phyloP scores from a whole-genome alignment of 345 rosid genomes.

The Durio zibethinus region DNA sequence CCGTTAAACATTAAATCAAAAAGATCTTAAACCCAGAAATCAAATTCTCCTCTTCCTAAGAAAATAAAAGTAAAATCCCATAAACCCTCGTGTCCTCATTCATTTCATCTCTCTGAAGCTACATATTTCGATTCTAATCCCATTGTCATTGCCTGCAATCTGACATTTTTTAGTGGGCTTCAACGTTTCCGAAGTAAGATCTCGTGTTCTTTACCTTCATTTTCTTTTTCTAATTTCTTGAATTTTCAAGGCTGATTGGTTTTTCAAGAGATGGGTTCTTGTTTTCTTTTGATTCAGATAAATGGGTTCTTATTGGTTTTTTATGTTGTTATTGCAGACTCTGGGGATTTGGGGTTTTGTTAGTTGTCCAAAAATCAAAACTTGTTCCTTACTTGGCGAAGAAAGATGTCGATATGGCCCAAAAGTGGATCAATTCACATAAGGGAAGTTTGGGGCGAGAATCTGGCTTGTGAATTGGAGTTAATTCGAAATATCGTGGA shows the following conservation, averaged over 20 bases:
- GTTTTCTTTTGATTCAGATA: not conserved
- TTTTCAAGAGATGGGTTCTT: not conserved
- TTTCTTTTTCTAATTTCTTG: not conserved
- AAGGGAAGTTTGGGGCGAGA: constrained; percentile 70
- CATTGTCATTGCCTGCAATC: not conserved
- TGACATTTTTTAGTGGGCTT: not conserved
- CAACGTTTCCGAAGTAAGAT: constrained; percentile 4
- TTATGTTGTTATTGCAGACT: constrained; percentile 16
- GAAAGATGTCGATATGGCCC: constrained; percentile 48
- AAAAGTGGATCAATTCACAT: constrained; percentile 54
- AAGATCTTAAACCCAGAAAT: not conserved
- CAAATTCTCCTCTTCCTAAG: not conserved
- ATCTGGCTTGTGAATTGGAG: constrained; percentile 50
- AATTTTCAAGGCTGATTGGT: not conserved
- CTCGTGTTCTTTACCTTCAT: not conserved
- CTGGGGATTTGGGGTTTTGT: not conserved
- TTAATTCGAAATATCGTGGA: constrained; percentile 53
- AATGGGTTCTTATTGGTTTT: constrained; percentile 5
- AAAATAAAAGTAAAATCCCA: not conserved
- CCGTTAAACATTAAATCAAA: no score
- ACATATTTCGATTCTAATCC: not conserved
- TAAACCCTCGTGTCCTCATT: not conserved
- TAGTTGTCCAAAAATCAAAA: not conserved
- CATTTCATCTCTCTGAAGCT: not conserved
- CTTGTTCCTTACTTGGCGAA: not conserved